Percentiles rank a stretch among this genome's conserved stretches.
Conservation (phyloP, 2,329 filamentous ascomycete genomes). For the Colletotrichum acutatum region DNA sequence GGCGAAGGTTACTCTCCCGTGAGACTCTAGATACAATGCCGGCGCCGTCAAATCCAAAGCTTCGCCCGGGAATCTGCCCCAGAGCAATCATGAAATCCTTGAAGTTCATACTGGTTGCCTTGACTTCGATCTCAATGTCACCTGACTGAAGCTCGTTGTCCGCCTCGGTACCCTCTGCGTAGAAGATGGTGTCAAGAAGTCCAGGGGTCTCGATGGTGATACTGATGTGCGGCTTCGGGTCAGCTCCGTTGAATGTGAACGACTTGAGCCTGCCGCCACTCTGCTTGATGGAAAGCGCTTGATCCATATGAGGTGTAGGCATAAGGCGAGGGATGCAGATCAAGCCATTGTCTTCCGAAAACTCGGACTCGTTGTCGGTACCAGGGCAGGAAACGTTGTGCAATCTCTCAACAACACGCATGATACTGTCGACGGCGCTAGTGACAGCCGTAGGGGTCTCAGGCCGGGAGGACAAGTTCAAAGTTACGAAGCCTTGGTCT, state of each 20-base stretch:
- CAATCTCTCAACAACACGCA: not conserved
- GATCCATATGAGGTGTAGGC: not conserved
- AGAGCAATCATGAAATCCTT: slow-evolving; percentile 49
- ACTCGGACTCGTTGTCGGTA: not conserved
- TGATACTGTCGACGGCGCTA: not conserved
- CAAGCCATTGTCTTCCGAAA: not conserved
- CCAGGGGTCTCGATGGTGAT: slow-evolving; percentile 14
- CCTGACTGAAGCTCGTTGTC: slow-evolving; percentile 17
- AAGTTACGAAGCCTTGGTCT: not conserved
- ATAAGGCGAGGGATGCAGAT: not conserved
- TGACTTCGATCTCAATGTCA: slow-evolving; percentile 42
- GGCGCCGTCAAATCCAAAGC: slow-evolving; percentile 47
- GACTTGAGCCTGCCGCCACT: not conserved
- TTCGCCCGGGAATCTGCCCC: slow-evolving; percentile 44
- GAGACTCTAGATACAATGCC: slow-evolving; percentile 47
- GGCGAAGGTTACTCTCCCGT: not conserved
- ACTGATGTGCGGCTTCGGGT: not conserved
- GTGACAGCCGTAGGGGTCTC: not conserved
- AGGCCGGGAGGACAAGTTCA: not conserved
- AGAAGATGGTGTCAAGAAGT: slow-evolving; percentile 16
- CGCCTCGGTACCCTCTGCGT: not conserved
- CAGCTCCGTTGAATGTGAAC: not conserved
- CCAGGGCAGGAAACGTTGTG: not conserved
- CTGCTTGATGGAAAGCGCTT: not conserved
- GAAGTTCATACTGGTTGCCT: slow-evolving; percentile 46